phyloP scores from a whole-genome alignment of 441 rosid species.

The Erysimum cheiri region DNA sequence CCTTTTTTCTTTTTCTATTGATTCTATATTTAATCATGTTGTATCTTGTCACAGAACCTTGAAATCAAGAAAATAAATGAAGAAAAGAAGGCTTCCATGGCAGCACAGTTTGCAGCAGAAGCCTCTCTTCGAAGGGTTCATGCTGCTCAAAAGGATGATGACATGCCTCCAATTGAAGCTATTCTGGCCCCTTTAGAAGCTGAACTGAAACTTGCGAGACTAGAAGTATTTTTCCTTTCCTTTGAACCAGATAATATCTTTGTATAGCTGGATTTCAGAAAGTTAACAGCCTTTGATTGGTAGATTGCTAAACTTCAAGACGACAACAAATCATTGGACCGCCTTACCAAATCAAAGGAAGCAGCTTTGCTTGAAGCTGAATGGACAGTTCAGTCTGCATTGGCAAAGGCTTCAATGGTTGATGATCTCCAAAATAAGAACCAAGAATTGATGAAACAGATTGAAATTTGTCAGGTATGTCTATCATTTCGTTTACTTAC shows the following conservation, averaged over 20 bases:
- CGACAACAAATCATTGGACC: slow-evolving; percentile 94
- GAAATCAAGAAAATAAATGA: slow-evolving; percentile 94
- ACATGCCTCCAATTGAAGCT: slow-evolving; percentile 98
- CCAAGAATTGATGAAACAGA: slow-evolving; percentile 95
- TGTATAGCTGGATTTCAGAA: slow-evolving; percentile 1
- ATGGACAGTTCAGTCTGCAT: slow-evolving; percentile 86
- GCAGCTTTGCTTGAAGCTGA: slow-evolving; percentile 95
- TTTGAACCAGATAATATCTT: slow-evolving; percentile 5
- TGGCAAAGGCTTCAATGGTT: slow-evolving; percentile 96
- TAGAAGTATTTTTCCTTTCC: slow-evolving; percentile 55
- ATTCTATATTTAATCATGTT: not conserved
- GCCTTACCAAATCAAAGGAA: slow-evolving; percentile 93
- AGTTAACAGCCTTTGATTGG: slow-evolving; percentile 21
- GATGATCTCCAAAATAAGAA: slow-evolving; percentile 99
- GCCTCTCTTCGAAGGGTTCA: slow-evolving; percentile 97
- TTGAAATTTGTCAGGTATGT: slow-evolving; percentile 93
- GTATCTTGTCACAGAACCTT: slow-evolving; percentile 67
- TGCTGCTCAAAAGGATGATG: slow-evolving; percentile 99
- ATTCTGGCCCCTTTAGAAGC: slow-evolving; percentile 98
- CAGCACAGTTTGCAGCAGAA: slow-evolving; percentile 99
- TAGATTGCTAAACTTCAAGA: slow-evolving; percentile 96
- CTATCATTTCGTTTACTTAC: slow-evolving; percentile 5
- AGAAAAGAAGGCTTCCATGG: slow-evolving; percentile 97
- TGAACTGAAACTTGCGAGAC: slow-evolving; percentile 88
- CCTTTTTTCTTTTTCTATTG: not conserved